Base-by-base conservation (phyloP, 257 asterid genomes). In the Schizonepeta tenuifolia region DNA sequence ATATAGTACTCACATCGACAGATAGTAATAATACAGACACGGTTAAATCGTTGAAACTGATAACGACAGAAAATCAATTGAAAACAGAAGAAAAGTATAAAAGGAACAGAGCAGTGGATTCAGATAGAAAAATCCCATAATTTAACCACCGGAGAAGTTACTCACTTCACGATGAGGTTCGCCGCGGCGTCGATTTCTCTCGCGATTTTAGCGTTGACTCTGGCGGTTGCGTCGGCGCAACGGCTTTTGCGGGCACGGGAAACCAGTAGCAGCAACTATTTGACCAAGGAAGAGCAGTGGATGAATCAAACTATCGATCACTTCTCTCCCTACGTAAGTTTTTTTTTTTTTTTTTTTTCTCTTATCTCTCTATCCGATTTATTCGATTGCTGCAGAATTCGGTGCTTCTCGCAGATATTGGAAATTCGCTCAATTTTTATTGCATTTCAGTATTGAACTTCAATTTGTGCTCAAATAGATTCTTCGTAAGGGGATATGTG, bases 281-380 rank as follows among this genome's bases (percentile, higher is more conserved):
- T 95, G 82, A 90, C 97, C 61, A 82, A 18, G 6, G 83, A 89
- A 51, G 90, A 73, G 56, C 83, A 72, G 46, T 92, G 98, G 98
- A 74, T 95, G 74, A 84, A 85, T 81, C 98, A 92, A 75, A 88
- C 90, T 15, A 84, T 95, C 55, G 96, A 95, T 77, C 98, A 92
- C 78, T 92, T 95, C 86, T 95, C 97, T 75, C 99, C 99, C 50
- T 88, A 85, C 41, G 99, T 90, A 79, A 83, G 76, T 40, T 5
- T 6, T 0, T 40, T 59, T 44, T n/a, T 51, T 20, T 10, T 13
- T 40, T 5, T 6, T 0, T 40, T 59, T 44, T n/a, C 56, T 20
- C 12, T 13, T 5, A 10, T 33, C 22, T 36, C 13, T 46, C 47
- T 14, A 3, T 55, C 50, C 15, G 26, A 33, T 72, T 49, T 14